These are phyloP conservation scores for Phytophthora sp. DNA, from an alignment of 352 stramenopile species.

Conservation along the genomic window DNA sequence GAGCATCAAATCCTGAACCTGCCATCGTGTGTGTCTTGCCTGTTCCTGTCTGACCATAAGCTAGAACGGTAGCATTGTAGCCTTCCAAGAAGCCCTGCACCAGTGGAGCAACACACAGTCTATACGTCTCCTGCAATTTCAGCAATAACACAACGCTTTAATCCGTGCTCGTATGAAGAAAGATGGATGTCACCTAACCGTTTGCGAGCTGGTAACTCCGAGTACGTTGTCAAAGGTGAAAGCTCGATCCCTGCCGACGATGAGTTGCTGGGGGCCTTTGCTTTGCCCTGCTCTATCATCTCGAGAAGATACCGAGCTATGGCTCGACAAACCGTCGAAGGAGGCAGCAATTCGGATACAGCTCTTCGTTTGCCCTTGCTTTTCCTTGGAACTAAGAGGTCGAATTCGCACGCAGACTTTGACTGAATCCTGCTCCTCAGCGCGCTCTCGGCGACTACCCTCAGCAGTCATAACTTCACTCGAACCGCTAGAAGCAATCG, in stretches of 20 bases:
- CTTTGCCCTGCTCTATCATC: not conserved
- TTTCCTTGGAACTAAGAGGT: slow-evolving; percentile 68
- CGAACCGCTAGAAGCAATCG: not conserved
- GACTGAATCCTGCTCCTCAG: slow-evolving; percentile 62
- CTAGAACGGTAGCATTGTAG: slow-evolving; percentile 86
- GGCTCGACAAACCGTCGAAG: slow-evolving; percentile 47
- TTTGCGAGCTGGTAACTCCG: slow-evolving; percentile 71
- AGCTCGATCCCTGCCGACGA: slow-evolving; percentile 82
- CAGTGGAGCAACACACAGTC: slow-evolving; percentile 64
- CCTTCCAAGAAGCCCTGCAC: slow-evolving; percentile 83
- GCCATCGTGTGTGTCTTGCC: slow-evolving; percentile 98
- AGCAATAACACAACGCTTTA: not conserved
- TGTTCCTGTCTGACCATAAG: slow-evolving; percentile 88
- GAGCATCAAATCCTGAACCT: slow-evolving; percentile 54
- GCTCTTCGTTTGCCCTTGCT: slow-evolving; percentile 74
- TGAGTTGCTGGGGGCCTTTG: slow-evolving; percentile 60
- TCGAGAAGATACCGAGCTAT: slow-evolving; percentile 10
- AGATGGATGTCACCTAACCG: slow-evolving; percentile 29
- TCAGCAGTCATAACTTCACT: slow-evolving; percentile 24
- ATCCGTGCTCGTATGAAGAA: not conserved
- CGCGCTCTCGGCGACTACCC: slow-evolving; percentile 25
- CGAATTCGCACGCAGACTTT: slow-evolving; percentile 82
- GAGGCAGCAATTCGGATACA: slow-evolving; percentile 70
- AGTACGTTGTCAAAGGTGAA: slow-evolving; percentile 93
- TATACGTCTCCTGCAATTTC: slow-evolving; percentile 66